These are phyloP conservation scores for Backusella australiensis DNA, from an alignment of 192 early-diverging fungal species.

Conservation along the genomic window DNA sequence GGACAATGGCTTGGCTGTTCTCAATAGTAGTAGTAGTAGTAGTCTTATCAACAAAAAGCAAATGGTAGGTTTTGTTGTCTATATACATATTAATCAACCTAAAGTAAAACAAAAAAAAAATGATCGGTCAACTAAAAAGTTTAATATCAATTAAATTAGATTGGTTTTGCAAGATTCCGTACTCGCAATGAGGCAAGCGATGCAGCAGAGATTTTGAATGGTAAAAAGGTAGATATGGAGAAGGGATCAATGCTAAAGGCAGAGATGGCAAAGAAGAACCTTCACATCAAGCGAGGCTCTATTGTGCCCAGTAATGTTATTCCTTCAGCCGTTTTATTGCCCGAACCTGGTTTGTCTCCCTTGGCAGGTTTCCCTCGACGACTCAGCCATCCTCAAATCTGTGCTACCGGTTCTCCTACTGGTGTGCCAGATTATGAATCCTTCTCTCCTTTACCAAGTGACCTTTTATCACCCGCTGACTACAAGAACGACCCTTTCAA, in stretches of 20 bases:
- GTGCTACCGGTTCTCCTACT: not conserved
- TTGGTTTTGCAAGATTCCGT: constrained; percentile 98
- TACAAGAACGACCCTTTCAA: constrained; percentile 15
- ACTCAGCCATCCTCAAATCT: not conserved
- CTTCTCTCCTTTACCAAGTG: constrained; percentile 53
- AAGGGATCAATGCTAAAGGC: constrained; percentile 86
- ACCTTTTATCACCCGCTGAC: constrained; percentile 49
- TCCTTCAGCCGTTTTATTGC: not conserved
- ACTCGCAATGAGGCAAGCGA: constrained; percentile 87
- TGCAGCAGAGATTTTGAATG: constrained; percentile 85
- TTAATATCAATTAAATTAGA: constrained; percentile 47
- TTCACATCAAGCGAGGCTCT: constrained; percentile 83
- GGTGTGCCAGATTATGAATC: constrained; percentile 30
- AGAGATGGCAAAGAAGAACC: constrained; percentile 98
- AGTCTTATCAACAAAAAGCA: constrained; percentile 42
- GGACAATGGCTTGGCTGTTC: not conserved
- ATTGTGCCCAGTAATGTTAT: not conserved
- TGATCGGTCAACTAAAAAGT: not conserved
- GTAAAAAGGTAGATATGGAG: constrained; percentile 88
- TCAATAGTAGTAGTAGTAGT: constrained; percentile 7
- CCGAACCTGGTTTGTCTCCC: constrained; percentile 2
- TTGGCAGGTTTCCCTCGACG: not conserved
- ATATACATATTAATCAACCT: not conserved
- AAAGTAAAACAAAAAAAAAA: not conserved
- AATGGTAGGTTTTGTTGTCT: constrained; percentile 14